Evolutionary conservation across 2,329 filamentous ascomycete genomes (phyloP).

Genomic region (Celoporthe dispersa): DNA sequence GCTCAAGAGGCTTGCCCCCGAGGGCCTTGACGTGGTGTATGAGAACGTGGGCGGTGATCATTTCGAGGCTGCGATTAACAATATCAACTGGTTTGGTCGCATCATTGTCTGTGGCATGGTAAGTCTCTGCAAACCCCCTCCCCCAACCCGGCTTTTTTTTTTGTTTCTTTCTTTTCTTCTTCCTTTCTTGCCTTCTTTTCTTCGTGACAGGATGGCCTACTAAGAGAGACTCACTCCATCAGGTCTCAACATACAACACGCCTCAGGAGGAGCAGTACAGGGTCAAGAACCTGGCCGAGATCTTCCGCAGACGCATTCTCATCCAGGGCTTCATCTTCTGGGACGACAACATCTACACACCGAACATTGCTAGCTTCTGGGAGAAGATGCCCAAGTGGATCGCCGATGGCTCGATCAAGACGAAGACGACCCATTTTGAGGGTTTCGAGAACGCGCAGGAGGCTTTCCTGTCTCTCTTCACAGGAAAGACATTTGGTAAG

Average conservation of each 20-base stretch:
- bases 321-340: slow-evolving; percentile 70
- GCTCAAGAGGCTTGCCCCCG: slow-evolving; percentile 67
- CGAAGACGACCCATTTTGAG: slow-evolving; percentile 60
- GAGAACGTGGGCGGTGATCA: slow-evolving; percentile 81
- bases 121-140: no score
- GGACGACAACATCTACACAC: slow-evolving; percentile 58
- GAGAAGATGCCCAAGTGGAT: slow-evolving; percentile 72
- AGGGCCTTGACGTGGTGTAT: slow-evolving; percentile 81
- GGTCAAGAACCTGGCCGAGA: slow-evolving; percentile 62
- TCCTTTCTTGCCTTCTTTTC: no score
- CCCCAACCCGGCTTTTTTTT: no score
- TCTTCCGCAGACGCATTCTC: slow-evolving; percentile 65
- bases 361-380: slow-evolving; percentile 64
- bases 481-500: slow-evolving; percentile 75
- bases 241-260: slow-evolving; percentile 67
- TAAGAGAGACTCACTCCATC: neutral
- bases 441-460: slow-evolving; percentile 71
- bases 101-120: slow-evolving; percentile 67
- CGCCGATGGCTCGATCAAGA: slow-evolving; percentile 67
- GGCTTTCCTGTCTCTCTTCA: slow-evolving; percentile 68
- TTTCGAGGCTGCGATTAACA: slow-evolving; percentile 59
- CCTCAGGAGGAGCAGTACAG: slow-evolving; percentile 57
- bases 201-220: neutral
- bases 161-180: neutral
- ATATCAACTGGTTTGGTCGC: slow-evolving; percentile 66